Evolutionary conservation across 2,329 filamentous ascomycete genomes (phyloP).

Genomic region (Plenodomus lindquistii): DNA sequence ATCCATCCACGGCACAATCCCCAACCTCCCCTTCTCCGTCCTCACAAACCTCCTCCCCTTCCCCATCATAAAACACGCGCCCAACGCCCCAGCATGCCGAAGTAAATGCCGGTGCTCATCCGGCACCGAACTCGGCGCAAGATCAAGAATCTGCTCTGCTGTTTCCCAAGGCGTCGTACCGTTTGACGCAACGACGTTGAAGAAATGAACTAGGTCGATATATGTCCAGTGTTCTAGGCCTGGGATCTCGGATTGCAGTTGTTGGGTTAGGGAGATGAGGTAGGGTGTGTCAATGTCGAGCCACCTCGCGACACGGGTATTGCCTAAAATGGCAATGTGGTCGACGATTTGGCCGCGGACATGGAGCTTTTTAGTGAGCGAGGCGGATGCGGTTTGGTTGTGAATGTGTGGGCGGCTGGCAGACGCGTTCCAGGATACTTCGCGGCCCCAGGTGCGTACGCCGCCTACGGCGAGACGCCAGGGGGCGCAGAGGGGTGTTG

Average conservation of each 20-base stretch:
- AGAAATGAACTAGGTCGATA: slow-evolving; percentile 12
- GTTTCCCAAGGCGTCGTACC: slow-evolving; percentile 7
- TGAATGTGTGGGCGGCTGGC: slow-evolving; percentile 8
- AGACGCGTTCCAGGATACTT: slow-evolving; percentile 15
- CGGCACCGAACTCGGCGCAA: not conserved
- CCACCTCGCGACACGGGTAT: slow-evolving; percentile 2
- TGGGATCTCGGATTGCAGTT: slow-evolving; percentile 8
- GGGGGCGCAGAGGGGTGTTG: slow-evolving; percentile 10
- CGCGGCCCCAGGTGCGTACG: not conserved
- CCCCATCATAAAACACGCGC: slow-evolving; percentile 9
- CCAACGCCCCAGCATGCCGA: not conserved
- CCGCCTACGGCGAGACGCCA: slow-evolving; percentile 12
- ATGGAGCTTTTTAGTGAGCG: slow-evolving; percentile 5
- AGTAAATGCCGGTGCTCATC: not conserved
- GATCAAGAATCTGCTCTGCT: slow-evolving; percentile 13
- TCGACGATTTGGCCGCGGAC: slow-evolving; percentile 18
- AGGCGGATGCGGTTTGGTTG: slow-evolving; percentile 1
- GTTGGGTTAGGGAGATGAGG: slow-evolving; percentile 1
- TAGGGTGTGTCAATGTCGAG: slow-evolving; percentile 9
- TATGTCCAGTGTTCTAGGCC: slow-evolving; percentile 8
- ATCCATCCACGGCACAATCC: slow-evolving; percentile 17
- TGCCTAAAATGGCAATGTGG: slow-evolving; percentile 8
- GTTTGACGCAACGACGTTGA: slow-evolving; percentile 8
- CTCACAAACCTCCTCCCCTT: slow-evolving; percentile 13
- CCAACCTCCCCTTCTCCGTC: slow-evolving; percentile 12